Evolutionary conservation across 495 filamentous ascomycete genomes (phyloP).

Genomic region (Pyrenula aspistea): DNA sequence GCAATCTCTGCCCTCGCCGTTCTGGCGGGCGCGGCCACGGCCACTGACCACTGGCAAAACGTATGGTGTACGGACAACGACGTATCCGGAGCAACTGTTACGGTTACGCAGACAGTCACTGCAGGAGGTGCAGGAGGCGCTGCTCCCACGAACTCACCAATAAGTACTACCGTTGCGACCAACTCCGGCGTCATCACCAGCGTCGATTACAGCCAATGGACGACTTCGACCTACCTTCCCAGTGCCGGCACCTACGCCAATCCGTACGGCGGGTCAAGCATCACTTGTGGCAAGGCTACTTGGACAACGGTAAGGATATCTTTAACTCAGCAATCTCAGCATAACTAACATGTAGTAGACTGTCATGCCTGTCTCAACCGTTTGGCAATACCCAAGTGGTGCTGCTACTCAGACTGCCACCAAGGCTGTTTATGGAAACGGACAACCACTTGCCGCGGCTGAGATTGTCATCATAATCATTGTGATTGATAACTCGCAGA

Average conservation of each 20-base stretch:
- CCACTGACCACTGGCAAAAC: neutral
- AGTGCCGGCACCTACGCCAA: slow-evolving; percentile 2
- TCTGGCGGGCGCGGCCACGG: neutral
- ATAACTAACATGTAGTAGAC: neutral
- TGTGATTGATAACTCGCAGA: neutral
- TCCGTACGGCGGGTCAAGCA: neutral
- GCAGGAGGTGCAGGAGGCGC: neutral
- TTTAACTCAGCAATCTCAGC: neutral
- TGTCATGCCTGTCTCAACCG: neutral
- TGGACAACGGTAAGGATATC: neutral
- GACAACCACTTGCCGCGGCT: neutral
- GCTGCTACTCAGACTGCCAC: neutral
- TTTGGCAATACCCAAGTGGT: neutral
- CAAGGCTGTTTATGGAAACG: neutral
- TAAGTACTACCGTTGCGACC: neutral
- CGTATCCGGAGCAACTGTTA: neutral
- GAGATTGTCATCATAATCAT: neutral
- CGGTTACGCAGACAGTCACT: neutral
- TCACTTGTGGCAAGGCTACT: neutral
- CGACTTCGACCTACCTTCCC: slow-evolving; percentile 15
- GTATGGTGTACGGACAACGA: neutral
- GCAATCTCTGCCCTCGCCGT: neutral
- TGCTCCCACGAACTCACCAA: neutral
- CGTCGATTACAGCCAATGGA: slow-evolving; percentile 9
- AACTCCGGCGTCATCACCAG: neutral